Evolutionary conservation across 2,329 filamentous ascomycete genomes (phyloP).

Genomic region (Fusarium sambucinum): DNA sequence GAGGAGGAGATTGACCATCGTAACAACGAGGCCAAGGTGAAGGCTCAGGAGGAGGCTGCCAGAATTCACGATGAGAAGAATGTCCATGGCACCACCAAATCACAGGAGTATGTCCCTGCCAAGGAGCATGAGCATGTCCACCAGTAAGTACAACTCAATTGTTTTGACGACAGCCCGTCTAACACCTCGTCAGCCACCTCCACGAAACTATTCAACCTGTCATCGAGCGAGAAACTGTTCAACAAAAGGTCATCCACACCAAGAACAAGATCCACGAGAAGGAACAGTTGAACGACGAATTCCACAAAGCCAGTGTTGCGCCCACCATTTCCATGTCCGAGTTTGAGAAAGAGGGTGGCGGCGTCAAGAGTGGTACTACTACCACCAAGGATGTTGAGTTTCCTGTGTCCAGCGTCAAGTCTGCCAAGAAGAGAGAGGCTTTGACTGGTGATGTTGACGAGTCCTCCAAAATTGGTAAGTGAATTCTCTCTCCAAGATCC

Average conservation of each 20-base stretch:
- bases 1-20: constrained; percentile 35
- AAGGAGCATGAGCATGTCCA: constrained; percentile 29
- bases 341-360: constrained; percentile 12
- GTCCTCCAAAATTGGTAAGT: constrained; percentile 6
- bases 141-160: neutral
- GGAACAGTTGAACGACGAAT: constrained; percentile 25
- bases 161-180: fast-evolving
- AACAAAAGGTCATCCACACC: constrained; percentile 33
- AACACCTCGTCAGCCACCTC: constrained; percentile 6
- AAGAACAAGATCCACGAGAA: constrained; percentile 29
- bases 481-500: fast-evolving
- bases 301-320: constrained; percentile 23
- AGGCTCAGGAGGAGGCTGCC: constrained; percentile 32
- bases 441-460: neutral
- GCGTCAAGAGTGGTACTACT: neutral
- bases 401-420: neutral
- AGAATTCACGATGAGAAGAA: constrained; percentile 23
- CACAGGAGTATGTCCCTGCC: constrained; percentile 16
- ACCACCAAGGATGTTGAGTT: constrained; percentile 18
- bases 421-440: constrained; percentile 12
- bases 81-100: constrained; percentile 25
- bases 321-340: constrained; percentile 16
- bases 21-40: constrained; percentile 14
- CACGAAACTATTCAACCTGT: constrained; percentile 35
- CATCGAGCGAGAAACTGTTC: constrained; percentile 34